Evolutionary conservation across 192 early-diverging fungal genomes (phyloP).

Genomic region (Rhizophagus clarus): DNA sequence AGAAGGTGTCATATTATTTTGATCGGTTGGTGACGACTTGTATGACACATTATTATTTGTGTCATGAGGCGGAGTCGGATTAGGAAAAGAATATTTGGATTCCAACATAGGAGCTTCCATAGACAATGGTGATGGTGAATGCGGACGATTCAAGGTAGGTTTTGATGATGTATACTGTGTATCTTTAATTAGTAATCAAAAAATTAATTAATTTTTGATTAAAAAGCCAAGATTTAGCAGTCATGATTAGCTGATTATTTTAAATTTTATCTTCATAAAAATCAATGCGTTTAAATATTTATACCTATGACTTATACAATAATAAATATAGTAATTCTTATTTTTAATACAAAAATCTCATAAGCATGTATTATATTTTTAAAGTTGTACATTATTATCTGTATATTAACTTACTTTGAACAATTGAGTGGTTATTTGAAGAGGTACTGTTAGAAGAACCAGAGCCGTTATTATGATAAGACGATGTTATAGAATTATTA

Average conservation of each 20-base stretch:
- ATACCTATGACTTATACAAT: too few species aligned
- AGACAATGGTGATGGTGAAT: neutral
- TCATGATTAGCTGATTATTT: neutral
- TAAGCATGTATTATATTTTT: neutral
- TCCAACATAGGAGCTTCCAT: slow-evolving; percentile 17
- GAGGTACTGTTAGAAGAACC: neutral
- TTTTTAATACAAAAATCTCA: neutral
- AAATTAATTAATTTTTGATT: neutral
- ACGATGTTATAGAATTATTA: neutral
- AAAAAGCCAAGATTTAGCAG: neutral
- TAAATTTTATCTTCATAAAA: too few species aligned
- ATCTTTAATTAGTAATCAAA: neutral
- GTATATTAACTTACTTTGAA: neutral
- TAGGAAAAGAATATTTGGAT: slow-evolving; percentile 23
- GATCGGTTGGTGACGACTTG: slow-evolving; percentile 8
- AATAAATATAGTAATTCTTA: too few species aligned
- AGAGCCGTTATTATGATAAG: slow-evolving; percentile 6
- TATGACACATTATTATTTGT: slow-evolving; percentile 1
- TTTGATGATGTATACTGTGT: neutral
- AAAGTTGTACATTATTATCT: neutral
- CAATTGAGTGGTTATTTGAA: neutral
- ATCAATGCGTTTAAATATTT: too few species aligned
- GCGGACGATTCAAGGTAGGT: neutral
- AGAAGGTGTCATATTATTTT: slow-evolving; percentile 14
- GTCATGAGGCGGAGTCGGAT: slow-evolving; percentile 9